Evolutionary conservation across 805 yeast species (phyloP).

Genomic region (Zygoascus ofunaensis): DNA sequence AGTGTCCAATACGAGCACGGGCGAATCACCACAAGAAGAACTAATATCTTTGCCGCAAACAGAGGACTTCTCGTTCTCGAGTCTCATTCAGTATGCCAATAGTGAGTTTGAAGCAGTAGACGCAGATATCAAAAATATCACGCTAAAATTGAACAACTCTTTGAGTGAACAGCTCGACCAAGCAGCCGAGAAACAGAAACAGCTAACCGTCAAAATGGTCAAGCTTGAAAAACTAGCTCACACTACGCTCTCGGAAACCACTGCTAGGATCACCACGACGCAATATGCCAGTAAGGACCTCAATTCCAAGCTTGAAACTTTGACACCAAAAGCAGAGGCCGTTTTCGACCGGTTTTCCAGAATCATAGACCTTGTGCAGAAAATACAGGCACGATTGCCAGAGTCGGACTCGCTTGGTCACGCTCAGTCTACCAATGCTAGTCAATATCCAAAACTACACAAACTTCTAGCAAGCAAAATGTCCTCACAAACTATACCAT

Average conservation of each 20-base stretch:
- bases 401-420: constrained; percentile 30
- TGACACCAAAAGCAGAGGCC: background rate
- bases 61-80: background rate
- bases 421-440: constrained; percentile 31
- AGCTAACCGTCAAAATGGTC: constrained; percentile 11
- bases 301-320: background rate
- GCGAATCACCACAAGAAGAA: background rate
- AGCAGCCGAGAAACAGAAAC: constrained; percentile 8
- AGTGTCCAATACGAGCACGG: background rate
- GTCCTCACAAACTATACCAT: too few species aligned
- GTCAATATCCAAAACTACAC: constrained; percentile 36
- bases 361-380: constrained; percentile 7
- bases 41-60: background rate
- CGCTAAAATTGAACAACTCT: constrained; percentile 2
- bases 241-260: constrained; percentile 6
- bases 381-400: constrained; percentile 31
- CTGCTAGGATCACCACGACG: constrained; percentile 4
- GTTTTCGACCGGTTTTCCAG: constrained; percentile 6
- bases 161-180: constrained; percentile 5
- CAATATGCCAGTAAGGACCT: background rate
- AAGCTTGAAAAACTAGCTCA: constrained; percentile 11
- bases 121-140: constrained; percentile 6
- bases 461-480: constrained; percentile 15
- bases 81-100: background rate
- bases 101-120: background rate